Evolutionary conservation across 768 basidiomycete genomes (phyloP).

Genomic region (Hygrocybe coccinea): DNA sequence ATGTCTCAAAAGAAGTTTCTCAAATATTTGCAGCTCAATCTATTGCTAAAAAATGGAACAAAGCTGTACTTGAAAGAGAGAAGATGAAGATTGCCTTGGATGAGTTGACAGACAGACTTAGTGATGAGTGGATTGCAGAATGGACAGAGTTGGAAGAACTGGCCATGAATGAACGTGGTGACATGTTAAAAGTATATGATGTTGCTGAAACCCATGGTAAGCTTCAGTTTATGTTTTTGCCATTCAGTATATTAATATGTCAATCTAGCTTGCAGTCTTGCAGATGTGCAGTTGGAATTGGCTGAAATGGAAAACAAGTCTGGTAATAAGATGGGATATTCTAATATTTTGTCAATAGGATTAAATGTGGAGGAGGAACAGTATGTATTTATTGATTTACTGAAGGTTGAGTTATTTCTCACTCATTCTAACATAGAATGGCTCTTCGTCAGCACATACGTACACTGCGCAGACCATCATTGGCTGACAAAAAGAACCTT

Average conservation of each 20-base stretch:
- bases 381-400: conserved; percentile 1
- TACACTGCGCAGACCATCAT: neutral
- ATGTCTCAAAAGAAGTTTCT: neutral
- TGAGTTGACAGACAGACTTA: neutral
- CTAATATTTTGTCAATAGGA: neutral
- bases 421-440: neutral
- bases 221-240: neutral
- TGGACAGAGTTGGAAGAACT: conserved; percentile 2
- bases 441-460: neutral
- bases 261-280: neutral
- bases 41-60: conserved; percentile 8
- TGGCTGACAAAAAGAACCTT: neutral
- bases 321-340: neutral
- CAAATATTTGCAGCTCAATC: conserved; percentile 11
- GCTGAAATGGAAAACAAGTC: neutral
- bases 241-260: neutral
- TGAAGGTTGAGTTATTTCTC: neutral
- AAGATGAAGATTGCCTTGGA: conserved; percentile 1
- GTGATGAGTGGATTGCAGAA: neutral
- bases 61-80: no score
- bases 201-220: neutral
- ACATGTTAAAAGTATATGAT: conserved; percentile 3
- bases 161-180: neutral
- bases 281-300: neutral
- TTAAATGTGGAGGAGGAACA: conserved; percentile 1